Evolutionary conservation across 768 basidiomycete genomes (phyloP), one percentile per base, ranked within the genome.

Genomic region (Cyathus striatus): DNA sequence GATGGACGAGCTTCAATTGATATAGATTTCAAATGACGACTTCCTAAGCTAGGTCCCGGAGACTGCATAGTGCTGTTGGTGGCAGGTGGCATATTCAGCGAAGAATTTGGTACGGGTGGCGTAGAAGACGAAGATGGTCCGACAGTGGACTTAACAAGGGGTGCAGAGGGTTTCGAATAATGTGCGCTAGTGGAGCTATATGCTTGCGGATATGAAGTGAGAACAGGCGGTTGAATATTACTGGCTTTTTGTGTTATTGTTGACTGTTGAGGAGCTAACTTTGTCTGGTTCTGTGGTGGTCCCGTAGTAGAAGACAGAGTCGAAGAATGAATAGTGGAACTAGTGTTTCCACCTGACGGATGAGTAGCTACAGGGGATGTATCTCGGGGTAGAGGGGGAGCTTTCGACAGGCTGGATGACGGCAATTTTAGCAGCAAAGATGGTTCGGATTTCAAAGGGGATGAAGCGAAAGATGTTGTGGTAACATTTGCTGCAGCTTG

Each of bases 1-100:
- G 61, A 64, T 9, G 87, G 87, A 38, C 79, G 67, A n/a, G 79
- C 72, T 27, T 61, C 64, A 43, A 84, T 55, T n/a, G 57, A 67
- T 25, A 84, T 68, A 27, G 66, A 68, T 48, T 73, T 76, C 46
- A 87, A 61, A 42, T 70, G 76, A 42, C 73, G 73, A 24, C 55
- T 64, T n/a, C n/a, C n/a, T n/a, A n/a, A n/a, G n/a, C n/a, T n/a
- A n/a, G n/a, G n/a, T n/a, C n/a, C n/a, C n/a, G n/a, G n/a, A n/a
- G n/a, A n/a, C n/a, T n/a, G n/a, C n/a, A n/a, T n/a, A n/a, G n/a
- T n/a, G n/a, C n/a, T n/a, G n/a, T n/a, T n/a, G n/a, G n/a, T n/a
- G n/a, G n/a, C n/a, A n/a, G n/a, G 59, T 13, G 59, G 44, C 34
- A 59, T 52, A 21, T 49, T 26, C 41, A 53, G 42, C 20, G 59